Conservation (phyloP, 768 basidiomycete genomes). For the Collybiopsis confluens region DNA sequence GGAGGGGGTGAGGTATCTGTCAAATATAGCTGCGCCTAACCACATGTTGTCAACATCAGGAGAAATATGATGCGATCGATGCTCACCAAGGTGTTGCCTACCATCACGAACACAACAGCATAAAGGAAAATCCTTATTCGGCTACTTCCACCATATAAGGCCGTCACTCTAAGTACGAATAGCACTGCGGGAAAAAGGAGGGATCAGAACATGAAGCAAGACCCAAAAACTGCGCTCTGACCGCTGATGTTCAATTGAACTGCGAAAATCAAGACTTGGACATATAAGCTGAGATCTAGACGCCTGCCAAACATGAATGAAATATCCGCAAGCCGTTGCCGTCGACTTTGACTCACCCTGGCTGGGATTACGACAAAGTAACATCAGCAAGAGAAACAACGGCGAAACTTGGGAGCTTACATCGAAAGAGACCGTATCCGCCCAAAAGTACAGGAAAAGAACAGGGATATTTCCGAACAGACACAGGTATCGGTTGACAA, state of each 20-base stretch:
- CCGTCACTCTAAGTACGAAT: background rate
- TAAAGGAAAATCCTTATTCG: background rate
- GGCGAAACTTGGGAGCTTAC: background rate
- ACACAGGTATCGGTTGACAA: constrained; percentile 2
- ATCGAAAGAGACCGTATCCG: background rate
- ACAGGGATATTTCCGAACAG: constrained; percentile 4
- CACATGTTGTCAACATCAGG: too few species aligned
- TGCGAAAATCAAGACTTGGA: background rate
- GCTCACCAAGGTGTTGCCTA: background rate
- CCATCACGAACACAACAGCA: background rate
- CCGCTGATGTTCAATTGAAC: constrained; percentile 4
- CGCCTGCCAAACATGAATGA: background rate
- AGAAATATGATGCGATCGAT: background rate
- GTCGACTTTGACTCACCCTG: background rate
- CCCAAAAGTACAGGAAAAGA: constrained; percentile 2
- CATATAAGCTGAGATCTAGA: background rate
- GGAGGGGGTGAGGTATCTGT: background rate
- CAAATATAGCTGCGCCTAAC: background rate
- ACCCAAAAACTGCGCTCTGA: background rate
- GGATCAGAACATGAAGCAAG: too few species aligned
- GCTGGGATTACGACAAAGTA: background rate
- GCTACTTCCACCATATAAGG: background rate
- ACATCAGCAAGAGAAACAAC: background rate
- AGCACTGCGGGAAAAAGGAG: background rate
- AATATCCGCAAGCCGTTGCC: background rate